Evolutionary conservation across 257 asterid genomes (phyloP).

Genomic region (Fraxinus cuspidata): DNA sequence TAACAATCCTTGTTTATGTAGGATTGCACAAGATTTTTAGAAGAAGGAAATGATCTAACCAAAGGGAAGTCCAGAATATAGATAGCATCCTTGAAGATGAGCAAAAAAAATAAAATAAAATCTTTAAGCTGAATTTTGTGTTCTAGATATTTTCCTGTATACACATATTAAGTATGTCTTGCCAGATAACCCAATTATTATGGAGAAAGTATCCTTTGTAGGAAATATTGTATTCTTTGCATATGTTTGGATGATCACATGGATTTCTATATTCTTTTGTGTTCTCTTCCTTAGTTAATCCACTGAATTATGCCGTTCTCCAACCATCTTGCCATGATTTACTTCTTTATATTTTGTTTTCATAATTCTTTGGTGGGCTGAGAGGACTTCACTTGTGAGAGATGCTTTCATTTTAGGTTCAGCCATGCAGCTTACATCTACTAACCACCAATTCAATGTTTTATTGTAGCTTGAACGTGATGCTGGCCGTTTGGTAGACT

Average conservation of each 20-base stretch:
- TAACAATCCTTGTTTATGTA: background rate
- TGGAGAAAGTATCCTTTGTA: background rate
- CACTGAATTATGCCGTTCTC: background rate
- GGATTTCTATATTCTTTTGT: background rate
- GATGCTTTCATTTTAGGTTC: conserved; percentile 1
- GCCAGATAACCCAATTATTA: no score
- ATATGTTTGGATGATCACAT: no score
- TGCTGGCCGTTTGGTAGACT: conserved; percentile 78
- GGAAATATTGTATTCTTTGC: background rate
- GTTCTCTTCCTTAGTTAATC: background rate
- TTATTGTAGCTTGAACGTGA: conserved; percentile 90
- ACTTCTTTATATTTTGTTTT: background rate
- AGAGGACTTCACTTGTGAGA: conserved; percentile 12
- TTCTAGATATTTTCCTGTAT: no score
- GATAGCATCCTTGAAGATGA: background rate
- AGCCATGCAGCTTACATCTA: conserved; percentile 6
- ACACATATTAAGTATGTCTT: no score
- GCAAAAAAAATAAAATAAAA: no score
- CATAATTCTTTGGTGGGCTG: background rate
- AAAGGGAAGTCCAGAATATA: background rate
- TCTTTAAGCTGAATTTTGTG: no score
- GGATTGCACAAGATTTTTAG: background rate
- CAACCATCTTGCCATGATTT: background rate
- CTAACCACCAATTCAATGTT: conserved; percentile 25
- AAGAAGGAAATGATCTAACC: background rate